Evolutionary conservation across 2,329 filamentous ascomycete species (phyloP).

Genomic region (Microthyrium microscopicum): DNA sequence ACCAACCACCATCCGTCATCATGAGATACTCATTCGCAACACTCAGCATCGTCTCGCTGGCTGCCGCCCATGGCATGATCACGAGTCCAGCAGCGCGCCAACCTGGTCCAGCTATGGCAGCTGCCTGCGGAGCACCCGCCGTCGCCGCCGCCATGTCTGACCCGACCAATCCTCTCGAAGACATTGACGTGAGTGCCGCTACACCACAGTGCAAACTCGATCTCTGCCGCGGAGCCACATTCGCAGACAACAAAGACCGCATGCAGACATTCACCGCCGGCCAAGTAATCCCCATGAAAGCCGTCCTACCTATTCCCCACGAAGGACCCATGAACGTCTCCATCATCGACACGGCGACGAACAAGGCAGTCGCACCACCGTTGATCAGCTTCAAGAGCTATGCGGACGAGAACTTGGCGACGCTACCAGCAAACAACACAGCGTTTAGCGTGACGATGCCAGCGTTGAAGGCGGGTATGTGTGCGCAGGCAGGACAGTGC

Average conservation of each 20-base stretch:
- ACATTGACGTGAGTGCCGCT: slow-evolving; percentile 5
- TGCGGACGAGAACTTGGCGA: slow-evolving; percentile 27
- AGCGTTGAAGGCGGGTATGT: slow-evolving; percentile 24
- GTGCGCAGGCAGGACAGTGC: slow-evolving; percentile 21
- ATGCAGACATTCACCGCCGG: slow-evolving; percentile 35
- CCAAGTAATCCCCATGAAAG: slow-evolving; percentile 27
- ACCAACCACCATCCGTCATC: no score
- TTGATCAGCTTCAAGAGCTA: slow-evolving; percentile 40
- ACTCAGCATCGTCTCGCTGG: no score
- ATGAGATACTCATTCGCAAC: no score
- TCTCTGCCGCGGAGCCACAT: slow-evolving; percentile 40
- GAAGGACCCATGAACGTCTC: slow-evolving; percentile 41
- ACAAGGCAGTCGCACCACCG: slow-evolving; percentile 34
- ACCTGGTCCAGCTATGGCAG: slow-evolving; percentile 34
- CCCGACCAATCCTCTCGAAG: slow-evolving; percentile 6
- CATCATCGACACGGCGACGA: slow-evolving; percentile 36
- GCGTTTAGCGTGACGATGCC: slow-evolving; percentile 39
- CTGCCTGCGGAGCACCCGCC: slow-evolving; percentile 36
- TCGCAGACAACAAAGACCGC: slow-evolving; percentile 36
- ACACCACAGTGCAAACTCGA: slow-evolving; percentile 4
- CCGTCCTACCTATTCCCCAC: slow-evolving; percentile 36
- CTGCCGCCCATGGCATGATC: slow-evolving; percentile 37
- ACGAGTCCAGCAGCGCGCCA: slow-evolving; percentile 30
- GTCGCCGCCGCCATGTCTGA: slow-evolving; percentile 6
- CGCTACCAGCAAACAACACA: slow-evolving; percentile 28